Percentiles rank a stretch among this genome's conserved stretches.
phyloP scores from a whole-genome alignment of 495 filamentous ascomycete genomes.

The Lasiosphaeria hispida region DNA sequence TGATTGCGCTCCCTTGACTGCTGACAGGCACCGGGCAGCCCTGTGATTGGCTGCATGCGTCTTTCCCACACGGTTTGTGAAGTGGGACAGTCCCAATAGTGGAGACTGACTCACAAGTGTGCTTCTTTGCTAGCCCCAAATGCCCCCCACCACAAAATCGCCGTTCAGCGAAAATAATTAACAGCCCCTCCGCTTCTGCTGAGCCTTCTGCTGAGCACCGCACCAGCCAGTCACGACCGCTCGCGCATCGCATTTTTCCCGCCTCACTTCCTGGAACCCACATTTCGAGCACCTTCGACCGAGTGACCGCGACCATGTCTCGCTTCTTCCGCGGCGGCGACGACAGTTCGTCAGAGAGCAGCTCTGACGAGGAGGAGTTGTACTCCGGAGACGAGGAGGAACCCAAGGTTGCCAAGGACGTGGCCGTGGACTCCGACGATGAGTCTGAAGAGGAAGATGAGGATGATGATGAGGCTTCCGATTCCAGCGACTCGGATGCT shows the following conservation, averaged over 20 bases:
- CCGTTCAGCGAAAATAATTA: conserved; percentile 36
- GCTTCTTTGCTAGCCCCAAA: conserved; percentile 31
- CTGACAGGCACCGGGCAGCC: too few species aligned
- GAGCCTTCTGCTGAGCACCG: conserved; percentile 23
- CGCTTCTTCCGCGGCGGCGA: conserved; percentile 94
- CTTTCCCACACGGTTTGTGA: too few species aligned
- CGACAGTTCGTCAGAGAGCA: conserved; percentile 80
- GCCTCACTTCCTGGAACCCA: conserved; percentile 7
- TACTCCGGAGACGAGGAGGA: conserved; percentile 74
- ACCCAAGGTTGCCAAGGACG: conserved; percentile 51
- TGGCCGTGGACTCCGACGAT: conserved; percentile 44
- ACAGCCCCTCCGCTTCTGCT: conserved; percentile 29
- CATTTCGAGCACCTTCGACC: conserved; percentile 9
- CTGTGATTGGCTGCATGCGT: too few species aligned
- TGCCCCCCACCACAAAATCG: conserved; percentile 36
- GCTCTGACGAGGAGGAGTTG: conserved; percentile 87
- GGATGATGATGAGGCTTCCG: conserved; percentile 55
- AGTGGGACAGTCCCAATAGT: not conserved
- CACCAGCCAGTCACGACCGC: conserved; percentile 13
- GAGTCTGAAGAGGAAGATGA: conserved; percentile 47
- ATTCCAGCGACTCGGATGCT: conserved; percentile 64
- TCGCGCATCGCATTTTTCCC: conserved; percentile 14
- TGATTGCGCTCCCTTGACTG: too few species aligned
- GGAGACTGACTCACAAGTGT: conserved; percentile 9
- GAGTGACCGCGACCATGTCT: conserved; percentile 62